These are phyloP conservation scores for Arabis alpina DNA, from an alignment of 345 rosid species.

Conservation along the genomic window DNA sequence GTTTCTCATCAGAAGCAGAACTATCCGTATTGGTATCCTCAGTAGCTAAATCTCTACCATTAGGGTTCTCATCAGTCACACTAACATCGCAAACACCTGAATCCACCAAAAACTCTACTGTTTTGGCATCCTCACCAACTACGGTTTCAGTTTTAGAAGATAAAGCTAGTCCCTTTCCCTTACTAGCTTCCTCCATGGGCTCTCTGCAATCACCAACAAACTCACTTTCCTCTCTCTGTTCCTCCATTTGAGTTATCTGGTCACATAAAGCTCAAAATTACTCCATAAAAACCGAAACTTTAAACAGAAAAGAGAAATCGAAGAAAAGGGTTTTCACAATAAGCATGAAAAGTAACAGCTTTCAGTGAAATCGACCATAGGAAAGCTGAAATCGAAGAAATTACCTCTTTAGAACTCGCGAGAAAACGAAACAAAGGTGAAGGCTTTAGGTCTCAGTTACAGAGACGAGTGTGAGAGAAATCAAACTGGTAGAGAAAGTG, in stretches of 20 bases:
- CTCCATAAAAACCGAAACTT: slow-evolving; percentile 16
- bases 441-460: background rate
- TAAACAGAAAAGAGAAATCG: background rate
- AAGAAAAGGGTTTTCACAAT: background rate
- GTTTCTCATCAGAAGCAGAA: slow-evolving; percentile 10
- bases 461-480: background rate
- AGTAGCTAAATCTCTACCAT: no score
- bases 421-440: slow-evolving; percentile 2
- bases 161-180: slow-evolving; percentile 9
- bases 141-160: slow-evolving; percentile 33
- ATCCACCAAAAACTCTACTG: slow-evolving; percentile 10
- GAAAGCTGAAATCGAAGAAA: background rate
- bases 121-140: slow-evolving; percentile 15
- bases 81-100: slow-evolving; percentile 7
- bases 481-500: background rate
- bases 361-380: background rate
- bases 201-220: slow-evolving; percentile 18
- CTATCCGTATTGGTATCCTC: background rate
- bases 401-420: slow-evolving; percentile 21
- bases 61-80: no score
- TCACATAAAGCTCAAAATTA: slow-evolving; percentile 1
- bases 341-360: no score
- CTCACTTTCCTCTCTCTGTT: background rate
- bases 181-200: background rate
- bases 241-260: slow-evolving; percentile 25